Evolutionary conservation across 75 land plant species (phyloP).

Genomic region (Pinus albicaulis): DNA sequence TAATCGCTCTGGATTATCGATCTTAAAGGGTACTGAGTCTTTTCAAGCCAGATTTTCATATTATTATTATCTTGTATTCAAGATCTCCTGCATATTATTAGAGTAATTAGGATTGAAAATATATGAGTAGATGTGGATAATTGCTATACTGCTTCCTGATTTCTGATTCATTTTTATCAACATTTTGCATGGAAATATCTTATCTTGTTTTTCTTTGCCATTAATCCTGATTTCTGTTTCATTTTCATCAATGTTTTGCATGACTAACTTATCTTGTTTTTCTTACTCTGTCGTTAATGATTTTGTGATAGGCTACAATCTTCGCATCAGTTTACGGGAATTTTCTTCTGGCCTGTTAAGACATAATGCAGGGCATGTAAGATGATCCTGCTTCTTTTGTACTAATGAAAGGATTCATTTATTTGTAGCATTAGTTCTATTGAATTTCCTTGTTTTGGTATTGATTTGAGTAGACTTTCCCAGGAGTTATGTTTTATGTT

Average conservation of each 20-base stretch:
- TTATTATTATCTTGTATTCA: background rate
- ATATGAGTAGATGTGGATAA: background rate
- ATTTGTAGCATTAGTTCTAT: background rate
- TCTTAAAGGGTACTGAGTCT: background rate
- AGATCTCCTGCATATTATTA: background rate
- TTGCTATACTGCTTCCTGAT: background rate
- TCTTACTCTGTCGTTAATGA: background rate
- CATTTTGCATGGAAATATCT: background rate
- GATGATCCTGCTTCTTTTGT: background rate
- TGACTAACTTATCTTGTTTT: background rate
- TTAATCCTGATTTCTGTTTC: background rate
- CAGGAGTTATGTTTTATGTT: no score
- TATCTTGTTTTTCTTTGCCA: background rate
- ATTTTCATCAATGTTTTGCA: constrained; percentile 5
- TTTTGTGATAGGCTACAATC: constrained; percentile 2
- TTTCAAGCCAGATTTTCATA: background rate
- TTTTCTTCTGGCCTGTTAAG: background rate
- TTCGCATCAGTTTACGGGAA: background rate
- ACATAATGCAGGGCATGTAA: constrained; percentile 3
- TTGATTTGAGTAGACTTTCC: no score
- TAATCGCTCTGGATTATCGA: background rate
- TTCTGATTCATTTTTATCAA: background rate
- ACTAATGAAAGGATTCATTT: background rate
- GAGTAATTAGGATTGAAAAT: background rate
- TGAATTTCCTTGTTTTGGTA: background rate